phyloP scores from a whole-genome alignment of 2,329 filamentous ascomycete genomes.

The Calonectria honghensis region DNA sequence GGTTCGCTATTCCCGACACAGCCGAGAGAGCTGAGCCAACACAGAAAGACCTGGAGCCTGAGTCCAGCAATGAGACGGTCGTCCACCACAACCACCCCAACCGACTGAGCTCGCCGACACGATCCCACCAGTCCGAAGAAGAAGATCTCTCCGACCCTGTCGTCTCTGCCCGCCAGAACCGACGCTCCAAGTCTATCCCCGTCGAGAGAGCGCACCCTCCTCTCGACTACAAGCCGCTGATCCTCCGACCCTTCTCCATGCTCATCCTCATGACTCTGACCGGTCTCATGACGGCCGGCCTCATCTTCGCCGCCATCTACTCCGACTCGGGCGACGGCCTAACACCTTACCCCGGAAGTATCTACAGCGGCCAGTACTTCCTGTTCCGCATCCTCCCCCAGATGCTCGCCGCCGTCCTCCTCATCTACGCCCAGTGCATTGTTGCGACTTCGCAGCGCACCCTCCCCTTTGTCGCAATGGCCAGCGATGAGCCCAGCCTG shows the following conservation, averaged over 20 bases:
- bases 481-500: slow-evolving; percentile 75
- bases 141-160: slow-evolving; percentile 40
- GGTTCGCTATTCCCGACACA: slow-evolving; percentile 20
- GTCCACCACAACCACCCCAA: slow-evolving; percentile 45
- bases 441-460: slow-evolving; percentile 84
- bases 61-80: slow-evolving; percentile 48
- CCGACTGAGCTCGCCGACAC: slow-evolving; percentile 41
- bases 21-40: slow-evolving; percentile 16
- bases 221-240: slow-evolving; percentile 82
- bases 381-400: slow-evolving; percentile 91
- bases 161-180: slow-evolving; percentile 54
- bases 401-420: slow-evolving; percentile 80
- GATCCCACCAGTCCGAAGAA: slow-evolving; percentile 43
- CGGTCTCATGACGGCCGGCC: slow-evolving; percentile 80
- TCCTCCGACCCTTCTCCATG: slow-evolving; percentile 81
- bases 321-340: slow-evolving; percentile 79
- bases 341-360: slow-evolving; percentile 77
- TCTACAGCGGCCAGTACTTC: slow-evolving; percentile 86
- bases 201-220: slow-evolving; percentile 64
- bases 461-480: slow-evolving; percentile 86
- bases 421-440: slow-evolving; percentile 86
- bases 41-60: slow-evolving; percentile 39
- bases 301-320: slow-evolving; percentile 84
- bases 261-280: slow-evolving; percentile 76
- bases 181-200: slow-evolving; percentile 61